These are phyloP conservation scores for Pythium chondricola DNA, from an alignment of 352 stramenopile species.

Conservation along the genomic window DNA sequence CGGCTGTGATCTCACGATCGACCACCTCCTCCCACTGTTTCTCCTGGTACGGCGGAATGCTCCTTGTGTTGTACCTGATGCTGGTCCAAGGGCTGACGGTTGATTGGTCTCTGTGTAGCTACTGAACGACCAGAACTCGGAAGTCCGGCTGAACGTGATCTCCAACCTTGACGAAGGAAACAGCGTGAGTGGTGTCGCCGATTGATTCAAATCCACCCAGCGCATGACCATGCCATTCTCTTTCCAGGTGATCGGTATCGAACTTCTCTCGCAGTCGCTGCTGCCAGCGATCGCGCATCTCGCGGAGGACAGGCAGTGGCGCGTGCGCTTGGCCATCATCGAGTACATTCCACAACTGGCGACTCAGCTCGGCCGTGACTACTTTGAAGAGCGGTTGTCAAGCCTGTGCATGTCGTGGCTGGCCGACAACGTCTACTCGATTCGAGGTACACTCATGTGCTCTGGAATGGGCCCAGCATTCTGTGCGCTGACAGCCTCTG, in stretches of 20 bases:
- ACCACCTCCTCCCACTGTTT: constrained; percentile 93
- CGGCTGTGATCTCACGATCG: constrained; percentile 90
- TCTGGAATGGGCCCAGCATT: not conserved
- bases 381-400: constrained; percentile 95
- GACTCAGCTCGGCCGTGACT: constrained; percentile 92
- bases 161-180: constrained; percentile 96
- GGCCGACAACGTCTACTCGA: constrained; percentile 95
- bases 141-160: constrained; percentile 99
- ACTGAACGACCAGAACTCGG: constrained; percentile 94
- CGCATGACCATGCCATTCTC: not conserved
- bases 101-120: constrained; percentile 37
- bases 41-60: constrained; percentile 54
- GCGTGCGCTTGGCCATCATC: constrained; percentile 97
- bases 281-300: constrained; percentile 97
- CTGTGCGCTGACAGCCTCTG: not conserved
- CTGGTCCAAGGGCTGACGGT: not conserved
- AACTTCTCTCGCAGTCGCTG: constrained; percentile 95
- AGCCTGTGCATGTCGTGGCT: constrained; percentile 96
- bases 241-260: constrained; percentile 93
- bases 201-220: too few species aligned
- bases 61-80: not conserved
- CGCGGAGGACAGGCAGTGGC: constrained; percentile 98
- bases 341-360: constrained; percentile 97
- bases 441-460: too few species aligned
- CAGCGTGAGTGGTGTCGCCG: constrained; percentile 63